Evolutionary conservation across 2,329 filamentous ascomycete species (phyloP).

Genomic region (Acrodontium crateriforme): DNA sequence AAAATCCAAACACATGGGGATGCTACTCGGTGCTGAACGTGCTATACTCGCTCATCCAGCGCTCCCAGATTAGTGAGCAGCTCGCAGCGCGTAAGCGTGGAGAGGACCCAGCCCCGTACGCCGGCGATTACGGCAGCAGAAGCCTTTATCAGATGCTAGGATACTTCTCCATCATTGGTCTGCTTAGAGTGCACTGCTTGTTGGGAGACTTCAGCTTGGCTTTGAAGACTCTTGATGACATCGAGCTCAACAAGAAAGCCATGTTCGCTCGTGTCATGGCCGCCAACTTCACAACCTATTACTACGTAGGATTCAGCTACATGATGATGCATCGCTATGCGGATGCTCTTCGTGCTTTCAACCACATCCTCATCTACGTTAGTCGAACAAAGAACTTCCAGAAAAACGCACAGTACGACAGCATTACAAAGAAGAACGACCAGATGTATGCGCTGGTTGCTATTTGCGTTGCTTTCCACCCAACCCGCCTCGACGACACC

Average conservation of each 20-base stretch:
- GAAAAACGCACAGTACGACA: constrained; percentile 96
- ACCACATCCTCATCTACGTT: constrained; percentile 98
- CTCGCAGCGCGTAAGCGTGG: constrained; percentile 85
- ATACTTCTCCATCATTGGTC: constrained; percentile 97
- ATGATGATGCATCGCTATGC: constrained; percentile 99
- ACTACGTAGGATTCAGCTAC: constrained; percentile 99
- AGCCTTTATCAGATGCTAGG: constrained; percentile 96
- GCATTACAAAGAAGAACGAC: constrained; percentile 99
- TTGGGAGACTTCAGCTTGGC: constrained; percentile 96
- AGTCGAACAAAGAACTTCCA: constrained; percentile 99
- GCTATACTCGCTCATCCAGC: constrained; percentile 95
- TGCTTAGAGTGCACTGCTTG: constrained; percentile 89
- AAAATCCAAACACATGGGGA: constrained; percentile 98
- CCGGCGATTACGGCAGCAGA: constrained; percentile 88
- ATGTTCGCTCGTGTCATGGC: constrained; percentile 99
- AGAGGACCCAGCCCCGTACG: constrained; percentile 76
- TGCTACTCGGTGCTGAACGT: constrained; percentile 99
- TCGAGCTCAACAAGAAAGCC: constrained; percentile 99
- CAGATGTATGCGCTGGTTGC: constrained; percentile 99
- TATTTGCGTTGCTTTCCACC: constrained; percentile 97
- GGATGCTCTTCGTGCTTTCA: constrained; percentile 99
- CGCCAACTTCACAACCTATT: constrained; percentile 98
- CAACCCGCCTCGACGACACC: constrained; percentile 92
- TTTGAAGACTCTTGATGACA: constrained; percentile 96
- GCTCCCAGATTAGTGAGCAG: constrained; percentile 97